Base-by-base conservation (phyloP, 1,139 yeast genomes). In the Lodderomyces oxycetoniae region DNA sequence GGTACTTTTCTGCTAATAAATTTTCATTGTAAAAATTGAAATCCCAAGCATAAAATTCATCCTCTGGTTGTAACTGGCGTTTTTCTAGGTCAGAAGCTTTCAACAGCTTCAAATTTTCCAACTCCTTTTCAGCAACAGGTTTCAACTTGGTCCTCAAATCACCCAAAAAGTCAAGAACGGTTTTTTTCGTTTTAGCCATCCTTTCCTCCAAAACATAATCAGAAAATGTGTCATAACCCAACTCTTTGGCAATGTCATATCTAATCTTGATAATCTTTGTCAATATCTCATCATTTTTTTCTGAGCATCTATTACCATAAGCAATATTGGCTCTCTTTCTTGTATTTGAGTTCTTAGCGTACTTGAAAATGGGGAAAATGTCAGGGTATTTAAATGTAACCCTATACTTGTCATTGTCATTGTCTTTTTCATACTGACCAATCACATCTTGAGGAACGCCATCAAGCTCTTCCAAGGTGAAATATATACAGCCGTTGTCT, bases 371-470 rank as follows among this genome's bases (percentile, higher is more conserved):
- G 0, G 94, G 94, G 44, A 79, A 62, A 34, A 81, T 60, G 50
- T 85, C 94, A 4, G 95, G 91, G 49, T 83, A 82, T 54, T 85
- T 83, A 63, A 74, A 85, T 3, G 93, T 80, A 65, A 86, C 79
- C 52, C 79, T 80, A 50, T 60, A 70, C 49, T 71, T 71, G 10
- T 71, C 77, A 30, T 61, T 67, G 10, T 61, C 72, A 26, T 54
- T 59, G 12, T 60, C 53, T 40, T 59, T 56, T 37, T 74, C 79
- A 49, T 79, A 82, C 49, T 73, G 82, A 16, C 65, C 68, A 41
- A 81, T 46, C 1, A 75, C 74, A 41, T 76, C 76, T 28, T 70
- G 68, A 4, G 94, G 89, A 27, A 86, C 81, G 25, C 95, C 95
- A 5, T 67, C 75, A 30, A 86, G 65, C 52, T 86, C 82, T 38